phyloP scores from a whole-genome alignment of 345 rosid species.

The Camelina sativa region DNA sequence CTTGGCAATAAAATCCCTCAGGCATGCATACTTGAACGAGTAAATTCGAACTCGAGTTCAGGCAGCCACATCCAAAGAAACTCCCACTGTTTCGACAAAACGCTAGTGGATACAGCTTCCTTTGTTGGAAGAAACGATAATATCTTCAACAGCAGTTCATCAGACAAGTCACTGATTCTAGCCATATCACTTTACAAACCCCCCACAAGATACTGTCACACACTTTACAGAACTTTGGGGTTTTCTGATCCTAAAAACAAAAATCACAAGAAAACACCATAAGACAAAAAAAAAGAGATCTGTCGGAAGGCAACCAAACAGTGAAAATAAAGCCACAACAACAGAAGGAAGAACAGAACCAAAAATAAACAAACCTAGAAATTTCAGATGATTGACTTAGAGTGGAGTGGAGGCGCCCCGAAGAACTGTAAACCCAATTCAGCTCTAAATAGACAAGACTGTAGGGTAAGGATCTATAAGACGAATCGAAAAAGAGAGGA shows the following conservation, averaged over 20 bases:
- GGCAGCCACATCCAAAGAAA: conserved; percentile 5
- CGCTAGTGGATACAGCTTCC: background rate
- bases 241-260: background rate
- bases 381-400: too few relatives aligned
- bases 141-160: conserved; percentile 1
- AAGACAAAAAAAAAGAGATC: background rate
- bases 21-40: background rate
- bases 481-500: too few relatives aligned
- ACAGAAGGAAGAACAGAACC: too few relatives aligned
- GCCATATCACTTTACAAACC: background rate
- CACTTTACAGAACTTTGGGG: background rate
- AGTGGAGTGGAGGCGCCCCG: too few relatives aligned
- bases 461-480: too few relatives aligned
- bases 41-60: background rate
- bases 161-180: background rate
- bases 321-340: background rate
- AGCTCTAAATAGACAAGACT: too few relatives aligned
- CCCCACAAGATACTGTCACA: background rate
- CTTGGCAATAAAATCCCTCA: background rate
- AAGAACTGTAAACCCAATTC: too few relatives aligned
- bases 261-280: background rate
- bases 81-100: conserved; percentile 9
- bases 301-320: background rate
- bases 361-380: background rate
- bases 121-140: background rate